Conservation (phyloP, 148 eudicot species). For the Linanthus parryae region DNA sequence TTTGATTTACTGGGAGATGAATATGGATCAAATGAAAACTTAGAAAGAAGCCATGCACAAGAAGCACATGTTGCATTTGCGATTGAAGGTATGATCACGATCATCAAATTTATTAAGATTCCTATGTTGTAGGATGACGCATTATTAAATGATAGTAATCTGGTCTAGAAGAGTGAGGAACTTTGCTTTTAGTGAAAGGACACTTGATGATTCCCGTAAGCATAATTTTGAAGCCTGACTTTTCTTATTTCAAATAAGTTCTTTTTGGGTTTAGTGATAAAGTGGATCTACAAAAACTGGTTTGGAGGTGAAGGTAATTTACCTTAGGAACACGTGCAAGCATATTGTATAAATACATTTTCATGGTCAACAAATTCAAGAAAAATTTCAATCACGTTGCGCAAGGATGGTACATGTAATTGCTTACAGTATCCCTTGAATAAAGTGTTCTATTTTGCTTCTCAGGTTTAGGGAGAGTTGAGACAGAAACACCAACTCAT, state of each 20-base stretch:
- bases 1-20: conserved; percentile 73
- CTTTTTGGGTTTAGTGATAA: neutral
- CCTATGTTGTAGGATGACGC: neutral
- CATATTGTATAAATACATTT: neutral
- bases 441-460: neutral
- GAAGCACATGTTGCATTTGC: conserved; percentile 88
- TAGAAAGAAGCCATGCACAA: conserved; percentile 22
- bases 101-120: neutral
- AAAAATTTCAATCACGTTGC: too few species aligned
- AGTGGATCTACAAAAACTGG: neutral
- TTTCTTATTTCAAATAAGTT: neutral
- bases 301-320: neutral
- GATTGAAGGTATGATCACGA: conserved; percentile 44
- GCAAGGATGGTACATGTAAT: neutral
- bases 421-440: too few species aligned
- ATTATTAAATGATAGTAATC: neutral
- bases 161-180: neutral
- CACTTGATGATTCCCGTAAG: neutral
- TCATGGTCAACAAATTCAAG: too few species aligned
- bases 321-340: neutral
- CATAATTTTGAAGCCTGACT: neutral
- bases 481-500: conserved; percentile 63
- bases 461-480: conserved; percentile 73
- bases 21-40: conserved; percentile 34
- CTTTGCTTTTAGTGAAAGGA: neutral